Evolutionary conservation across 2,329 filamentous ascomycete genomes (phyloP), one percentile per base, ranked within the genome.

Genomic region (Exophiala aquamarina): DNA sequence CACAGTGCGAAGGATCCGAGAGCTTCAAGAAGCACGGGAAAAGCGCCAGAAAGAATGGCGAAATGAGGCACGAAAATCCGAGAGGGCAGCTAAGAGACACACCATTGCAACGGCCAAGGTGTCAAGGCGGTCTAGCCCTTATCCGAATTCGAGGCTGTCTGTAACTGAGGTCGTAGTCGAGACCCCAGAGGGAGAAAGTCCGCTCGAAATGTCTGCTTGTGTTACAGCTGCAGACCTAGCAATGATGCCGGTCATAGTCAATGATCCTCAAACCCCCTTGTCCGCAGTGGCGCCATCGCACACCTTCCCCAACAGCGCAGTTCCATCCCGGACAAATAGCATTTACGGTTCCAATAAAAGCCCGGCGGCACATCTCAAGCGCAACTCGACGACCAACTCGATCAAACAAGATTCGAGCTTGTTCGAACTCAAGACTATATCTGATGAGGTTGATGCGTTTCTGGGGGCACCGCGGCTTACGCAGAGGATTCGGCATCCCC

Each of bases 381-480:
- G 50, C 8, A 44, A 46, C 41, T 52, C 49, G n/a, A 38, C 44
- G 2, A 44, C 34, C 13, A 32, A 23, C 9, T 35, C 44, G 13
- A 26, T 38, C 4, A 53, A 43, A 15, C 53, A 40, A 26, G 50
- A 51, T 17, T 43, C 42, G 11, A 41, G 45, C 11, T 9, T 47
- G 13, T 32, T 76, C 11, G 95, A 89, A 47, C 79, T 85, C 6
- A 91, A 96, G 67, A 94, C 91, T 1, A 82, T 97, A 33, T 91
- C 96, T 57, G 81, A 91, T 61, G 89, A 89, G 1, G 90, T 98
- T 1, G 83, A 90, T 46, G 82, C 84, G 2, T 98, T 95, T 62
- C 75, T 97, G 5, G 83, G 83, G 59, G 89, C 89, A 9, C 84
- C 89, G 0, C 83, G 91, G 6, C 70, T 98, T 44, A 94, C 89